Base-by-base conservation (phyloP, 176 grass and related monocot genomes). In the Carex myosuroides region DNA sequence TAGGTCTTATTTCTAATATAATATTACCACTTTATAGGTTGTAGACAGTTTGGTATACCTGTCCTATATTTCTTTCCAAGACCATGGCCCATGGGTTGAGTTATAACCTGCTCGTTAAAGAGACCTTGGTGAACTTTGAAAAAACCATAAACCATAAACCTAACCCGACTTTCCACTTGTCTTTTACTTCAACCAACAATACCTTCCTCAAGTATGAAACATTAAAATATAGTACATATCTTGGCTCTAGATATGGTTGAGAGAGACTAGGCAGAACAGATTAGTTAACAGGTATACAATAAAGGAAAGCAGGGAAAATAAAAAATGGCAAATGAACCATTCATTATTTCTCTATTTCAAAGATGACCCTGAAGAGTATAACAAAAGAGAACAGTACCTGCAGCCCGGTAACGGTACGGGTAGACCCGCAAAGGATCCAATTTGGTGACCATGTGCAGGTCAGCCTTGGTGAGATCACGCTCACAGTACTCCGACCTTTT, bases 401-500 rank as follows among this genome's bases (percentile, higher is more conserved):
- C 97, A 87, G 97, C 97, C 64, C 97, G 91, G 64, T 96, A 99
- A 89, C 97, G 92, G 81, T 99, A 99, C 1, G 97, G 97, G 80
- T 99, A 99, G 41, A 99, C 91, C 24, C 97, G 89, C 35, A 96
- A 81, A 48, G 97, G 97, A 32, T 99, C 97, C 13, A 99, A 91
- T 89, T 96, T 92, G 65, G 97, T 96, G 48, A 96, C 97, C 87
- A 92, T 96, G 85, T 94, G 85, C 73, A 99, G 74, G 85, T 99
- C 97, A 0, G 85, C 87, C 88, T 85, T 99, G 0, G 93, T 99
- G 33, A 92, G 89, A 80, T 99, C 97, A 12, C 93, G 90, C 0
- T 99, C 93, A 0, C 93, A 96, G 69, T 99, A 99, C 66, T 99
- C 97, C 0, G 97, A 99, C 86, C 97, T 91, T 85, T 99, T 99